These are phyloP conservation scores for Tillandsia fasciculata DNA, from an alignment of 176 grass and related monocot species.

Conservation along the genomic window DNA sequence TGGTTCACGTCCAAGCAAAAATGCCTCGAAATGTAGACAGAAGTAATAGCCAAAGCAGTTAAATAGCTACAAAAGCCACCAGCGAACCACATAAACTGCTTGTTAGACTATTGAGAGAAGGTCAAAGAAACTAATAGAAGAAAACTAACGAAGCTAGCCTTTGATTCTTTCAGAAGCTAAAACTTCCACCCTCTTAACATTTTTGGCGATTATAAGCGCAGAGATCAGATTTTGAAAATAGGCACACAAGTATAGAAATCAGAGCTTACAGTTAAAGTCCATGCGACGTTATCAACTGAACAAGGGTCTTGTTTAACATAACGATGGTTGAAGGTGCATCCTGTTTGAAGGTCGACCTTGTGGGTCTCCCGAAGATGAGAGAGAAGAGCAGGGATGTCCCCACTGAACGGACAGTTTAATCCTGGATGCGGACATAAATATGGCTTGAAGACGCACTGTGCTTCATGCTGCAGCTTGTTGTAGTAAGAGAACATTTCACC, in stretches of 20 bases:
- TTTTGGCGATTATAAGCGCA: too few relatives aligned
- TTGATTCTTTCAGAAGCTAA: too few relatives aligned
- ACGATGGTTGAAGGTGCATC: slow-evolving; percentile 27
- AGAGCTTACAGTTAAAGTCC: slow-evolving; percentile 23
- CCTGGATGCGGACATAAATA: slow-evolving; percentile 24
- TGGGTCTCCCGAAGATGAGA: slow-evolving; percentile 16
- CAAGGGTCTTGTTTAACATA: slow-evolving; percentile 23
- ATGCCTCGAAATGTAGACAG: slow-evolving; percentile 26
- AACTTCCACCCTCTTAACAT: too few relatives aligned
- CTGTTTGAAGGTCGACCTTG: slow-evolving; percentile 23
- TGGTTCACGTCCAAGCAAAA: slow-evolving; percentile 12
- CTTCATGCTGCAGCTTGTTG: slow-evolving; percentile 19
- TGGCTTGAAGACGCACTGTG: slow-evolving; percentile 9
- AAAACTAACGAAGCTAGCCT: background rate
- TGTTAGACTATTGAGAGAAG: background rate
- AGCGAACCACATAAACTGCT: background rate
- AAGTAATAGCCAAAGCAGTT: slow-evolving; percentile 23
- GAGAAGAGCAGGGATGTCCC: slow-evolving; percentile 10
- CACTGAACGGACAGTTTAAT: slow-evolving; percentile 12
- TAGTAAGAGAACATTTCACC: slow-evolving; percentile 16
- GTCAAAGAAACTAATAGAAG: background rate
- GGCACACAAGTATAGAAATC: background rate
- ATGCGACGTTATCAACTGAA: slow-evolving; percentile 24
- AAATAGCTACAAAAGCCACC: slow-evolving; percentile 14
- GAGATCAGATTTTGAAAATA: background rate